Conservation (phyloP, 2,329 filamentous ascomycete genomes). For the Pezicula neosporulosa region DNA sequence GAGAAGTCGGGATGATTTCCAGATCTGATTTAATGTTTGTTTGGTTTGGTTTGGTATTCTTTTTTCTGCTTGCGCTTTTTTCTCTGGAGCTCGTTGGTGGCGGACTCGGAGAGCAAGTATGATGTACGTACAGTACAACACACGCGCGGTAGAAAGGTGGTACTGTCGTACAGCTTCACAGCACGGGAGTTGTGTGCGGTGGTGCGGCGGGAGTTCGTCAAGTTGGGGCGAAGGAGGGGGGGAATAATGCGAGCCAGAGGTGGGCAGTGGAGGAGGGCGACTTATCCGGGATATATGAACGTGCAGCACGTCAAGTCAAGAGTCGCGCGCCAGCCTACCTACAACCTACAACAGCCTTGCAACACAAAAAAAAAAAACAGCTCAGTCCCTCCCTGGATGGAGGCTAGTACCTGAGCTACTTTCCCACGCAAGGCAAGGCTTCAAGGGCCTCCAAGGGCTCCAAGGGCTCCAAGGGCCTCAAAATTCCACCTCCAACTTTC, state of each 20-base stretch:
- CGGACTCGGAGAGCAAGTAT: no score
- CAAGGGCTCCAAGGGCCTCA: no score
- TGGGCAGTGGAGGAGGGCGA: not conserved
- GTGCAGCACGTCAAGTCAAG: not conserved
- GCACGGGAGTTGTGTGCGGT: not conserved
- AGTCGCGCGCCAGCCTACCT: not conserved
- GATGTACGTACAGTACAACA: no score
- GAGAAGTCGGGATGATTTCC: conserved; percentile 15
- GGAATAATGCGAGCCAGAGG: no score
- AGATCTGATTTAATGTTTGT: no score
- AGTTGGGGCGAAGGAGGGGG: not conserved
- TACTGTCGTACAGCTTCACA: not conserved
- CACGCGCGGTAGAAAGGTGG: no score
- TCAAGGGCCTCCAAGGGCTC: no score
- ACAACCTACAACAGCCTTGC: no score
- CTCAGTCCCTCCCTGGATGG: no score
- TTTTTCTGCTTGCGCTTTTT: not conserved
- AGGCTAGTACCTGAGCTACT: not conserved
- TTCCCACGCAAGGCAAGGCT: not conserved
- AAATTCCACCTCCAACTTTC: no score
- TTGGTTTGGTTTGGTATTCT: no score
- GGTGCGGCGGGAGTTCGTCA: not conserved
- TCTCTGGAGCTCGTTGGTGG: not conserved
- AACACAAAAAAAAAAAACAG: no score
- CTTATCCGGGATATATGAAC: conserved; percentile 1